phyloP scores from a whole-genome alignment of 768 basidiomycete genomes.

The Tylopilus subfusipes region DNA sequence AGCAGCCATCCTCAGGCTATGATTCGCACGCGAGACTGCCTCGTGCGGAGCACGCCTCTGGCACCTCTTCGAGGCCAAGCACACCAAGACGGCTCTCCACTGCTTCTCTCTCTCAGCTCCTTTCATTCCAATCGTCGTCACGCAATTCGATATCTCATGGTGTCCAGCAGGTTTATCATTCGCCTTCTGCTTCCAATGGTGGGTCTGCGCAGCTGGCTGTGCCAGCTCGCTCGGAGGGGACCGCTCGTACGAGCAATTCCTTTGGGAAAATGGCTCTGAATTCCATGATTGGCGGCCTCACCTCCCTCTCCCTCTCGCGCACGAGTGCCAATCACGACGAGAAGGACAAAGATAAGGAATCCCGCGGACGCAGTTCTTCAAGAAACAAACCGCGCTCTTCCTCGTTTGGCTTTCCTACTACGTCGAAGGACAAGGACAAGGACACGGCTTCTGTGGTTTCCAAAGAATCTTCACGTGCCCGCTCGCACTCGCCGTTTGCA shows the following conservation, averaged over 20 bases:
- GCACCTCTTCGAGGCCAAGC: conserved; percentile 17
- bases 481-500: conserved; percentile 78
- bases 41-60: background rate
- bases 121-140: conserved; percentile 22
- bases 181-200: conserved; percentile 4
- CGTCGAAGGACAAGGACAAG: conserved; percentile 31
- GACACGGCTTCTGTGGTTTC: conserved; percentile 39
- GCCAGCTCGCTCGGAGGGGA: conserved; percentile 34
- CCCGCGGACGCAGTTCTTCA: conserved; percentile 49
- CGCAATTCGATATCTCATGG: conserved; percentile 16
- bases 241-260: conserved; percentile 40
- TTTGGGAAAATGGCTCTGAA: conserved; percentile 65
- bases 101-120: conserved; percentile 23
- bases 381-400: conserved; percentile 46
- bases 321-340: conserved; percentile 41
- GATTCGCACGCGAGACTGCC: background rate
- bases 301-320: conserved; percentile 60
- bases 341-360: conserved; percentile 43
- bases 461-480: conserved; percentile 56
- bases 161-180: conserved; percentile 18
- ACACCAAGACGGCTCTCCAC: conserved; percentile 24
- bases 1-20: background rate
- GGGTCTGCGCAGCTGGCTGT: conserved; percentile 5
- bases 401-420: conserved; percentile 42
- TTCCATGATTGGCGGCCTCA: conserved; percentile 68